Conservation (phyloP, 208 protist genomes). For the Leishmania guyanensis region DNA sequence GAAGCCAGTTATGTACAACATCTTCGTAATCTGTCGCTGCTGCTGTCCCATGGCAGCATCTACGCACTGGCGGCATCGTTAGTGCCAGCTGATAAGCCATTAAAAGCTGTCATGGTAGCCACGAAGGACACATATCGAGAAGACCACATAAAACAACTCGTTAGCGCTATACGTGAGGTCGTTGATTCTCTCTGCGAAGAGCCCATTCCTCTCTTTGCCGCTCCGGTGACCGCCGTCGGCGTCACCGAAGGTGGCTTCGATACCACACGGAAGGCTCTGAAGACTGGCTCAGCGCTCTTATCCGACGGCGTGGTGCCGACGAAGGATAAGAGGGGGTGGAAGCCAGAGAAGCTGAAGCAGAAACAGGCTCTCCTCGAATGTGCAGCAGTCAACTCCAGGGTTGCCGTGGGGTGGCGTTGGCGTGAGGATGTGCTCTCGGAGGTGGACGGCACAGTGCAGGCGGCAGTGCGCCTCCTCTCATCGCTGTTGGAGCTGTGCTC, state of each 20-base stretch:
- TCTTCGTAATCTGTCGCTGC: constrained; percentile 37
- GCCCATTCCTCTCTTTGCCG: background rate
- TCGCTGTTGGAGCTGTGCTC: constrained; percentile 41
- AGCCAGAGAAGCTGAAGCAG: background rate
- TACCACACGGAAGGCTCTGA: background rate
- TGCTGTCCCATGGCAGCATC: constrained; percentile 46
- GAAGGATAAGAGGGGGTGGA: background rate
- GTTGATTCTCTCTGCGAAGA: constrained; percentile 40
- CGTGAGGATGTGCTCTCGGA: constrained; percentile 24
- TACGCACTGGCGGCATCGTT: constrained; percentile 61
- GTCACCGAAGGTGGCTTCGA: background rate
- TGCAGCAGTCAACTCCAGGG: background rate
- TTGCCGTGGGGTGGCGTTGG: constrained; percentile 17
- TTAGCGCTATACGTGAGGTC: constrained; percentile 34
- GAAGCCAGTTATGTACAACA: constrained; percentile 16
- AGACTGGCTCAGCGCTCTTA: background rate
- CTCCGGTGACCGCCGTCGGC: background rate
- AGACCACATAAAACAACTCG: constrained; percentile 23
- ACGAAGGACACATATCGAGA: constrained; percentile 33
- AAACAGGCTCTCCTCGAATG: background rate
- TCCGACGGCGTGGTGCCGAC: background rate
- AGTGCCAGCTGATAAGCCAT: constrained; percentile 39
- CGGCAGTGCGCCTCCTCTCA: constrained; percentile 22
- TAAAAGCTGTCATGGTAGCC: constrained; percentile 56
- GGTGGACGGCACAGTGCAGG: constrained; percentile 30